phyloP scores from a whole-genome alignment of 75 land plant species.

The Adiantum capillusveneris region DNA sequence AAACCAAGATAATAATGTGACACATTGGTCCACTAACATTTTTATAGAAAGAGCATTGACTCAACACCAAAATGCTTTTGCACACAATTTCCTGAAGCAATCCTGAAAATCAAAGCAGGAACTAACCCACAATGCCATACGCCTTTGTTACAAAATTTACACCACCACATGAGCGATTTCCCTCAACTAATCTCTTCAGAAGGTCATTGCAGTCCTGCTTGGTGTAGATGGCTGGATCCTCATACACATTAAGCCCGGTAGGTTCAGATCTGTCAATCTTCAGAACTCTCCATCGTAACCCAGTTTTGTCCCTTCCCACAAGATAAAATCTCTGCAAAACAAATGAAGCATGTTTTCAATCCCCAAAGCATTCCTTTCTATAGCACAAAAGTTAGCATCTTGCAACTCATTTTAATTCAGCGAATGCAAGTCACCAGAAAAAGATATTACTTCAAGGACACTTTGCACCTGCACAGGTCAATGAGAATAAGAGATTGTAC shows the following conservation, averaged over 20 bases:
- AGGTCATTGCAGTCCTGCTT: slow-evolving; percentile 50
- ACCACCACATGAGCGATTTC: slow-evolving; percentile 69
- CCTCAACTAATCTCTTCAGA: slow-evolving; percentile 61
- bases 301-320: slow-evolving; percentile 60
- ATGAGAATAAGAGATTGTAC: slow-evolving; percentile 19
- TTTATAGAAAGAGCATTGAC: too few species aligned
- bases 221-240: slow-evolving; percentile 64
- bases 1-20: too few species aligned
- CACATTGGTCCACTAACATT: too few species aligned
- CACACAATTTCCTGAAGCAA: too few species aligned
- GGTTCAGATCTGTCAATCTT: slow-evolving; percentile 67
- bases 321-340: slow-evolving; percentile 68
- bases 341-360: neutral
- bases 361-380: neutral
- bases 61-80: too few species aligned
- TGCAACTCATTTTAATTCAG: too few species aligned
- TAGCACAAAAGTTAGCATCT: neutral
- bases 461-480: neutral
- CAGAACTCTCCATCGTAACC: slow-evolving; percentile 59
- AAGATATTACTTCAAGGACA: too few species aligned
- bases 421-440: too few species aligned
- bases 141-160: slow-evolving; percentile 74
- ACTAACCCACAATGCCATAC: slow-evolving; percentile 79
- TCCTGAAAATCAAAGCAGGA: neutral
- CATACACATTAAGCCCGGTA: slow-evolving; percentile 52